Base-by-base conservation (phyloP, 179 eudicot genomes). In the Gypsophila paniculata region DNA sequence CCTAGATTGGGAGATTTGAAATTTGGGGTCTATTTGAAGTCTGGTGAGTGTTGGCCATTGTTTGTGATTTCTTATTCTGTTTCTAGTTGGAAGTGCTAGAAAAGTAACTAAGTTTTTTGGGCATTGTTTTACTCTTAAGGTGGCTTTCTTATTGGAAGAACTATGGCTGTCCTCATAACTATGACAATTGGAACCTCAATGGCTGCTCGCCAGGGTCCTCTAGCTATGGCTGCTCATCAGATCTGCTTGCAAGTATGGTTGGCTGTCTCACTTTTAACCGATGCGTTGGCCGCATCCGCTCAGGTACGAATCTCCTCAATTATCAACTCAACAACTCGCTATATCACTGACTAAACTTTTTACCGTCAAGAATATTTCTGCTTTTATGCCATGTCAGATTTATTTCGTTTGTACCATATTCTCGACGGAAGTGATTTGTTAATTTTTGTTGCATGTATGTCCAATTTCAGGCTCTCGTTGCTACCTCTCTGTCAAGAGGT, bases 121-220 rank as follows among this genome's bases (percentile, higher is more conserved):
- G 17, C 15, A 42, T 32, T 60, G 48, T 36, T 59, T 44, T 11
- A 13, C 19, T 19, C 25, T 49, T 61, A 73, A 91, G 99, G 99
- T 81, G 92, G 97, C 48, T 91, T 89, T 85, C 94, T 94, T 64
- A 78, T 94, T 15, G 96, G 94, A 76, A 94, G 99, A 85, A 94
- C 99, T 77, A 76, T 91, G 55, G 82, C 97, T 82, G 89, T 88
- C 69, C 83, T 94, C 59, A 72, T 85, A 22, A 91, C 99, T 22
- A 80, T 85, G 91, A 94, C 99, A 49, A 71, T 89, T 46, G 99
- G 83, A 48, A 82, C 99, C 53, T 88, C 99, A 71, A 88, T 94
- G 99, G 99, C 99, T 80, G 96, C 97, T 76, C 97, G 96, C 61
- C 99, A 91, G 81, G 99, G 99, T 52, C 87, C 97, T 22, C 29